These are phyloP conservation scores for Candida silvicultrix DNA, from an alignment of 805 yeast genomes.

Conservation along the genomic window DNA sequence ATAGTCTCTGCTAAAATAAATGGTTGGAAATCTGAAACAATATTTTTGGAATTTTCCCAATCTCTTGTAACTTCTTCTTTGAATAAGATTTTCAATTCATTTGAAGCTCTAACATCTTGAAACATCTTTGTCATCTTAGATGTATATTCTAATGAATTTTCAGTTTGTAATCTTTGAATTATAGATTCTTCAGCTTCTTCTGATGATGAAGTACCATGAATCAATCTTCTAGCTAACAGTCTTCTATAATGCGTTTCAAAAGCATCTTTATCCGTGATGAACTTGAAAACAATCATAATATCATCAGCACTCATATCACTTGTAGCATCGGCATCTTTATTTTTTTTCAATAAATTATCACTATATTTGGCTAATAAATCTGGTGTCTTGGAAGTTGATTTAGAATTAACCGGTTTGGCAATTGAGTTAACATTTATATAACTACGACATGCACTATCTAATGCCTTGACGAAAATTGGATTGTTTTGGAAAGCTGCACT, in stretches of 20 bases:
- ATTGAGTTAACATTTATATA: constrained; percentile 79
- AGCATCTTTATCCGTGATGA: constrained; percentile 89
- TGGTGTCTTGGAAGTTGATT: constrained; percentile 68
- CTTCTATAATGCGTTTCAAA: constrained; percentile 92
- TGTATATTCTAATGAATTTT: constrained; percentile 88
- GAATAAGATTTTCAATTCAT: constrained; percentile 60
- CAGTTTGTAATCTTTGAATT: constrained; percentile 80
- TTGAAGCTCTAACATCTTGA: constrained; percentile 82
- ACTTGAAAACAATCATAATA: constrained; percentile 80
- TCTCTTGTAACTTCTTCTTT: constrained; percentile 38
- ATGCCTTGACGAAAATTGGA: constrained; percentile 74
- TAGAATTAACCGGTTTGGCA: constrained; percentile 45
- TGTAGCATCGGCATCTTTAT: constrained; percentile 59
- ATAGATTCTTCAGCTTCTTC: constrained; percentile 78
- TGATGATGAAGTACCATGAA: constrained; percentile 77
- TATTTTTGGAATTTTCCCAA: constrained; percentile 24
- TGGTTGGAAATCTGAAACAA: constrained; percentile 55
- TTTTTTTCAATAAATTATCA: constrained; percentile 74
- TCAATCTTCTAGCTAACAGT: constrained; percentile 80
- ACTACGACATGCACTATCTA: constrained; percentile 82
- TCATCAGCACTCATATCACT: constrained; percentile 76
- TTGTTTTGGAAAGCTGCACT: constrained; percentile 62
- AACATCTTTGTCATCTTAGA: constrained; percentile 94
- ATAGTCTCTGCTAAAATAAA: constrained; percentile 78
- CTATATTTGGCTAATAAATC: constrained; percentile 87